Evolutionary conservation across 179 eudicot genomes (phyloP), one percentile per base, ranked within the genome.

Genomic region (Silene vulgaris): DNA sequence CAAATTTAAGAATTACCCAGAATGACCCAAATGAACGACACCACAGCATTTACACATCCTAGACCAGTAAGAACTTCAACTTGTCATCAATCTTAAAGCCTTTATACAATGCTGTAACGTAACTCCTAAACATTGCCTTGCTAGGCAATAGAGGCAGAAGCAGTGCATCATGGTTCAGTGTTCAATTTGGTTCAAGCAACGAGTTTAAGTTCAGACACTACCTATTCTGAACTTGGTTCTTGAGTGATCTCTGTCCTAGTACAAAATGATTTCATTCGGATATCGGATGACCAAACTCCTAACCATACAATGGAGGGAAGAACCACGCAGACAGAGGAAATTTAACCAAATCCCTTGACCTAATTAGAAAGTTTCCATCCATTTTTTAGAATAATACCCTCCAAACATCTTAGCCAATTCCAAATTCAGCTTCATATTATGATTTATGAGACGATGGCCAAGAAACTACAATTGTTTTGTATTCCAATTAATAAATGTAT

Each of bases 321-420:
- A 69, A 69, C 17, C 56, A 30, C 19, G 5, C 16, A n/a, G 23
- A 32, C 48, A n/a, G 17, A 5, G 4, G 3, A 35, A 16, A 8
- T 35, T 4, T 26, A 66, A 35, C 43, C 71, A 66, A 66, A 66
- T 43, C 23, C 26, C 50, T 66, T 6, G 5, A 35, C 0, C 40
- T 64, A 64, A 64, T 64, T 1, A 62, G 3, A 8, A 62, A 21
- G 3, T 62, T 62, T 9, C 11, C 28, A 62, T 20, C 2, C 68
- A 6, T 9, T 63, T 11, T 12, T 63, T 11, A 9, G 1, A 16
- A 8, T 66, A 8, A 8, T 12, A 19, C 30, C 23, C 37, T 48
- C 61, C 20, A 71, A 40, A 50, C n/a, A 69, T 40, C 57, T 9
- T 43, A 69, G 50, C 26, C 71, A 67, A 11, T 69, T 5, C 21